Conservation (phyloP, 495 filamentous ascomycete genomes). For the Xylaria sp. region DNA sequence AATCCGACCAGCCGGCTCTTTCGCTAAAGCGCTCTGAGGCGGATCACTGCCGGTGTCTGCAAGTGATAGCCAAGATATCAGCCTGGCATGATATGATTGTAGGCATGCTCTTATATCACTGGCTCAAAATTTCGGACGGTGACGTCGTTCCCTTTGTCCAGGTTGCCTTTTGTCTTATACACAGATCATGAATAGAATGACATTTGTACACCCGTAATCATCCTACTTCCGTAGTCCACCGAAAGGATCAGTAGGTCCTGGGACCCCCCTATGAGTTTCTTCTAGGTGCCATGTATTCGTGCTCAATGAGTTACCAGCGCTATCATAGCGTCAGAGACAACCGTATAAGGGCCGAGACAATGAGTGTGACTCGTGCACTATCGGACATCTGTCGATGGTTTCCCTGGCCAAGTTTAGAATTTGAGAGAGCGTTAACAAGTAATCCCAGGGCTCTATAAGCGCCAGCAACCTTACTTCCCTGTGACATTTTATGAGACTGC, state of each 20-base stretch:
- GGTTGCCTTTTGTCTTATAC: background rate
- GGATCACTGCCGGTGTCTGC: background rate
- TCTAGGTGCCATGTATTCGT: background rate
- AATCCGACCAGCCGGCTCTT: conserved; percentile 15
- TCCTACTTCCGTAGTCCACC: background rate
- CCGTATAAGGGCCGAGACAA: background rate
- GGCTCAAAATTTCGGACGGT: background rate
- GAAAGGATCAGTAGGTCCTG: background rate
- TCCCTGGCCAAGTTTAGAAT: background rate
- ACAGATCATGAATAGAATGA: conserved; percentile 3
- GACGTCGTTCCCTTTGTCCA: background rate
- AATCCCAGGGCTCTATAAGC: background rate
- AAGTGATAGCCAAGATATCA: background rate
- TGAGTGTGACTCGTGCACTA: background rate
- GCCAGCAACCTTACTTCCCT: background rate
- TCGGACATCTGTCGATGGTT: background rate
- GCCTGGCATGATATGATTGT: conserved; percentile 6
- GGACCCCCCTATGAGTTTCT: background rate
- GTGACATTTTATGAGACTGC: background rate
- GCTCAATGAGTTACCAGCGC: background rate
- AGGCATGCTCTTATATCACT: background rate
- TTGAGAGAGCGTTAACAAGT: background rate
- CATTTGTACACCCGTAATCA: background rate
- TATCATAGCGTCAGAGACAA: background rate
- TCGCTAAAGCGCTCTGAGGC: background rate